Evolutionary conservation across 1,139 yeast species (phyloP), one percentile per base, ranked within the genome.

Genomic region (Eremothecium coryli): DNA sequence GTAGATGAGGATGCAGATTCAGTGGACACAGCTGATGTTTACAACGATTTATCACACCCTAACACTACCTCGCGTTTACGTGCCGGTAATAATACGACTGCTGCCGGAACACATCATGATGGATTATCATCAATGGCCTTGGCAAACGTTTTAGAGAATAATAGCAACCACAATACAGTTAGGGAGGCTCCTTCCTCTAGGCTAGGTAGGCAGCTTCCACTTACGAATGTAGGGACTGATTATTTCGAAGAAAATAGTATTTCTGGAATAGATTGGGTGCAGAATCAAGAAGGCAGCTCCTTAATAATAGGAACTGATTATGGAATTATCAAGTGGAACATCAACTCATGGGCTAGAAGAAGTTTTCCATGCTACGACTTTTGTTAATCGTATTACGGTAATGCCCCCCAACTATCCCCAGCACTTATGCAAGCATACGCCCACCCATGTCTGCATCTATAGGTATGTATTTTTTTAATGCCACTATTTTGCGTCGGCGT

Each of bases 281-380:
- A 60, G 32, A 65, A 61, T 39, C 40, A 46, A 15, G 42, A 50
- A 17, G 70, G 70, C 1, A 60, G 66, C 13, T 62, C 66, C 23
- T 47, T 71, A 20, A 56, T 67, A 9, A 62, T 70, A 23, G 75
- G 74, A 2, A 60, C 67, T 20, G 66, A 66, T 36, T 64, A 62
- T 34, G 75, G 75, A 2, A 56, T 71, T 23, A 55, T 68, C 33
- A 61, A 62, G 40, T 70, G 74, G 74, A 66, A 66, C 31, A 62
- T 71, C 25, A 68, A 70, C 41, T 60, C 70, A 7, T 67, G 73
- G 71, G 64, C 68, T 22, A 60, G 76, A 47, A 58, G 73, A 40
- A 65, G 71, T 35, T 69, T 69, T 44, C 70, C 73, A 3, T 53
- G 60, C 38, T 56, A 55, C 29, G 61, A 55, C 35, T 53, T 56